Base-by-base conservation (phyloP, 495 filamentous ascomycete species). In the Filosporella fistucella region DNA sequence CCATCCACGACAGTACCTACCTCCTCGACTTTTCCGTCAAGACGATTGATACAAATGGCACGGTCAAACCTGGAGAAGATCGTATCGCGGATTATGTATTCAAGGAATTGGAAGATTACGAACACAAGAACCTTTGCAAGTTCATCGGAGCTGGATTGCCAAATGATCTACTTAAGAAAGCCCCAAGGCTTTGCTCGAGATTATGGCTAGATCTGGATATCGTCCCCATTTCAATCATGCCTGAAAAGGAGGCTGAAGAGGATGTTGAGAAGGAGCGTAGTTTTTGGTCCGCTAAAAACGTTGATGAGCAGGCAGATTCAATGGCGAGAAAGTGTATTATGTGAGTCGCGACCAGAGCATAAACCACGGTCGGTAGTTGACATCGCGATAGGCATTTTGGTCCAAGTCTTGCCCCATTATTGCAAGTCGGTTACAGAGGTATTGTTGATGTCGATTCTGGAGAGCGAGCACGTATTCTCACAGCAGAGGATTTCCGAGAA, bases 221-320 rank as follows among this genome's bases (percentile, higher is more conserved):
- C 30, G 74, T 91, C 2, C 83, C 84, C 0, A 69, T 93, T 35
- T 75, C 81, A 12, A 67, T 76, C 57, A 57, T 60, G 1, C 65
- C 71, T 23, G 68, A 71, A 24, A 62, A 69, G 42, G 60, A 68
- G 38, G 41, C 32, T 7, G 17, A 33, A 17, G 42, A 54, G 20
- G 30, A 17, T 36, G 47, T 24, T 24, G 29, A 14, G 44, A 67
- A 72, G 49, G 67, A 68, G 13, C 62, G 57, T 35, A 64, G 59
- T 10, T 72, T 71, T 59, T 75, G 75, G 74, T 68, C 77, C 29
- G 60, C 65, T 6, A 80, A 78, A 53, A 63, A 74, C 29, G 74
- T 89, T 11, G 89, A 91, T 51, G 89, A 95, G 58, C 85, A 91
- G 63, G 87, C 89, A 2, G 89, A 95, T 57, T 86, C 86, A 0